Conservation (phyloP, 495 filamentous ascomycete species). For the Annulohypoxylon stygium region DNA sequence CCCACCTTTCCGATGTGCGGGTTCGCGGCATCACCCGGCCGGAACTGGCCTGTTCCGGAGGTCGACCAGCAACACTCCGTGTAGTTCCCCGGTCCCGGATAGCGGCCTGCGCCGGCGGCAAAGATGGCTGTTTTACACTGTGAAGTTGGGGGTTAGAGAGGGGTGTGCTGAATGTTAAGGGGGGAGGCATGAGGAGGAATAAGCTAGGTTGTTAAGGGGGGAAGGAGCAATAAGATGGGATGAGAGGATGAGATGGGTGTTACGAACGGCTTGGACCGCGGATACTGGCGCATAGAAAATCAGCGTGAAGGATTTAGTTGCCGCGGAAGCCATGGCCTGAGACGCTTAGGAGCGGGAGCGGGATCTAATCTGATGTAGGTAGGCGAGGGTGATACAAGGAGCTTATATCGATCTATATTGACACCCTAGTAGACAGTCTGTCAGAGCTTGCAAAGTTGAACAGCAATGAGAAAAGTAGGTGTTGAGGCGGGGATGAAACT, state of each 20-base stretch:
- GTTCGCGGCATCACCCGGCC: slow-evolving; percentile 63
- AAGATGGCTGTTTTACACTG: slow-evolving; percentile 72
- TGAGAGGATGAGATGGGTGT: not conserved
- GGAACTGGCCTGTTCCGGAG: slow-evolving; percentile 62
- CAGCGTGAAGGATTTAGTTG: slow-evolving; percentile 53
- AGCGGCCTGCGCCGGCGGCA: slow-evolving; percentile 71
- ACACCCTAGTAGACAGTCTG: not conserved
- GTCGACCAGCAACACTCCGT: slow-evolving; percentile 70
- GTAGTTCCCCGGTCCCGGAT: slow-evolving; percentile 70
- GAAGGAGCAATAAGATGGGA: not conserved
- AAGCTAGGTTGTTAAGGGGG: not conserved
- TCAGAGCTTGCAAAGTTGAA: not conserved
- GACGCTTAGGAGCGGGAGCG: no score
- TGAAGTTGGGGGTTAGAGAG: not conserved
- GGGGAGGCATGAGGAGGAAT: no score
- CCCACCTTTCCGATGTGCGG: slow-evolving; percentile 69
- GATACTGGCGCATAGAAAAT: slow-evolving; percentile 69
- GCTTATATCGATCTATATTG: not conserved
- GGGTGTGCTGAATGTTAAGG: not conserved
- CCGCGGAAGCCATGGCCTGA: slow-evolving; percentile 17
- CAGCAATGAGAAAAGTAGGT: not conserved
- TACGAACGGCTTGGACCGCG: slow-evolving; percentile 54
- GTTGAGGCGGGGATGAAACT: slow-evolving; percentile 4
- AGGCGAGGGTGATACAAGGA: no score
- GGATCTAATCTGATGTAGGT: no score